phyloP scores from a whole-genome alignment of 2,329 filamentous ascomycete genomes.

The Corinectria fuckeliana region DNA sequence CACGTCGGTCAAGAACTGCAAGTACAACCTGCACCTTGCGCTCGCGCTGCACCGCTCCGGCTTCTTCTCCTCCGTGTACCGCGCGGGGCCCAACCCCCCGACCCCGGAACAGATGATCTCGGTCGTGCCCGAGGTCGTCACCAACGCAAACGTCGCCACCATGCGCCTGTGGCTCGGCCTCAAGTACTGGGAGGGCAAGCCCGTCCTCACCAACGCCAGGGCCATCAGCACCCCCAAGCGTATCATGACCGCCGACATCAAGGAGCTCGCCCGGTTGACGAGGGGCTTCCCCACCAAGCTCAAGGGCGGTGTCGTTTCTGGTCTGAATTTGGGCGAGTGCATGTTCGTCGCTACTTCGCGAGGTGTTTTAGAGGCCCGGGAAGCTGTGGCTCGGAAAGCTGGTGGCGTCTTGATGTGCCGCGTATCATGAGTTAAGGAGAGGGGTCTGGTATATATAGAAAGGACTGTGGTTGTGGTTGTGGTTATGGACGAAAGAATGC shows the following conservation, averaged over 20 bases:
- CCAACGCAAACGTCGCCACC: constrained; percentile 72
- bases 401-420: constrained; percentile 84
- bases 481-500: constrained; percentile 16
- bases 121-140: constrained; percentile 63
- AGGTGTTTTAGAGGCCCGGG: constrained; percentile 81
- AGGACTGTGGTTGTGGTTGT: no score
- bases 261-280: constrained; percentile 68
- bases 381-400: constrained; percentile 79
- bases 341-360: constrained; percentile 79
- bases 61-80: constrained; percentile 81
- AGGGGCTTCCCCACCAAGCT: constrained; percentile 67
- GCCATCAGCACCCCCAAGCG: constrained; percentile 78
- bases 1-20: constrained; percentile 81
- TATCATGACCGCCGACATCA: constrained; percentile 68
- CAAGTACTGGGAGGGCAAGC: constrained; percentile 86
- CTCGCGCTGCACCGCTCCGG: constrained; percentile 83
- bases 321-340: constrained; percentile 80
- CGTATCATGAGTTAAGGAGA: constrained; percentile 52
- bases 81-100: constrained; percentile 66
- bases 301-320: constrained; percentile 72
- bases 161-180: constrained; percentile 86
- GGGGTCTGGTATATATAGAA: neutral
- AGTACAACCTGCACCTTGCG: constrained; percentile 77
- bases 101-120: constrained; percentile 53
- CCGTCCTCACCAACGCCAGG: constrained; percentile 72